Evolutionary conservation across 148 eudicot genomes (phyloP).

Genomic region (Cornus controversa): DNA sequence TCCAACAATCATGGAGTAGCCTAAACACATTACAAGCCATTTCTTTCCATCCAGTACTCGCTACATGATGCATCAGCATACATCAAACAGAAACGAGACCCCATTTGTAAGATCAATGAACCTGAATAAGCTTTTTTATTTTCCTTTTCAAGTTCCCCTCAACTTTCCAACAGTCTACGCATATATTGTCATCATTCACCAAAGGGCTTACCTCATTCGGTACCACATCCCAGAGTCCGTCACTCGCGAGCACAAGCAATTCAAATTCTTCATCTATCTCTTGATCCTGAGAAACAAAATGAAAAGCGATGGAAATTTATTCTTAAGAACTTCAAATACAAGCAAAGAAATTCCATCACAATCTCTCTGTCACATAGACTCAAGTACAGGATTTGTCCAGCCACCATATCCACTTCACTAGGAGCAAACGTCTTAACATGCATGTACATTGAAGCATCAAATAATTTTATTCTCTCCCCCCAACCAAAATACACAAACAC

Average conservation of each 20-base stretch:
- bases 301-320: background rate
- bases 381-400: background rate
- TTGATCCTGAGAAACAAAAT: conserved; percentile 49
- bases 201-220: conserved; percentile 71
- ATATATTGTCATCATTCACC: background rate
- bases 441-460: too few relatives aligned
- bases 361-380: background rate
- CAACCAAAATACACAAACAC: too few relatives aligned
- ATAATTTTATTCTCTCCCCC: too few relatives aligned
- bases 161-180: too few relatives aligned
- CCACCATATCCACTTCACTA: background rate
- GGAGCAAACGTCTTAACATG: too few relatives aligned
- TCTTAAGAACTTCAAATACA: background rate
- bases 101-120: too few relatives aligned
- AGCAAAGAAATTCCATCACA: background rate
- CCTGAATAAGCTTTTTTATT: too few relatives aligned
- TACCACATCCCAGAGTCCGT: conserved; percentile 95
- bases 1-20: background rate
- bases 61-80: too few relatives aligned
- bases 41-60: too few relatives aligned
- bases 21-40: too few relatives aligned
- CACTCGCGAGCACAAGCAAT: conserved; percentile 90
- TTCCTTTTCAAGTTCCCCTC: too few relatives aligned
- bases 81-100: too few relatives aligned
- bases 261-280: conserved; percentile 68